phyloP scores from a whole-genome alignment of 345 rosid genomes.

The Syzygium aromaticum region DNA sequence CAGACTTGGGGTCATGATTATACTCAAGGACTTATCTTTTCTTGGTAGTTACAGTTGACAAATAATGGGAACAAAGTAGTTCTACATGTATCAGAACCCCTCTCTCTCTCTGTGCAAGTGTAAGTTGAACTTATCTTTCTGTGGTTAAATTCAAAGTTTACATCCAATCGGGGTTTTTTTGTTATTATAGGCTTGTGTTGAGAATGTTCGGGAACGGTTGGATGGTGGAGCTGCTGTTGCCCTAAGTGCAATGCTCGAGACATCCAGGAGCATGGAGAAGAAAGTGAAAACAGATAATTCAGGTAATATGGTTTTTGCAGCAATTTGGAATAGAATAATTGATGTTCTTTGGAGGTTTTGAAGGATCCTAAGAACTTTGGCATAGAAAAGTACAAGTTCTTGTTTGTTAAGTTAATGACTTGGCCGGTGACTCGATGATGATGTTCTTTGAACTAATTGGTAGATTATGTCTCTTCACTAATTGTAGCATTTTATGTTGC shows the following conservation, averaged over 20 bases:
- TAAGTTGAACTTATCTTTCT: neutral
- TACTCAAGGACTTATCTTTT: neutral
- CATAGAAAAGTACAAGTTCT: neutral
- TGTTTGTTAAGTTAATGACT: neutral
- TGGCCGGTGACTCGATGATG: neutral
- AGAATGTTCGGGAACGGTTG: conserved; percentile 45
- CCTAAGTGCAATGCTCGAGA: conserved; percentile 69
- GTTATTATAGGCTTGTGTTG: conserved; percentile 47
- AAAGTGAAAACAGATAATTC: conserved; percentile 57
- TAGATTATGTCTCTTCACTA: neutral
- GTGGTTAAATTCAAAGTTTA: neutral
- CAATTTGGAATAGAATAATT: neutral
- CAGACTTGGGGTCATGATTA: neutral
- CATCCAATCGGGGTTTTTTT: neutral
- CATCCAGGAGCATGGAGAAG: conserved; percentile 60
- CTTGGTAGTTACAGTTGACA: neutral
- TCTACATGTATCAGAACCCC: neutral
- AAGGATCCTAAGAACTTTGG: neutral
- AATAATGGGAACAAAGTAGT: neutral
- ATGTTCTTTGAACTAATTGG: neutral
- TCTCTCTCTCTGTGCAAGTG: neutral
- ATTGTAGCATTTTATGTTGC: conserved; percentile 12
- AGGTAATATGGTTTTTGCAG: conserved; percentile 27
- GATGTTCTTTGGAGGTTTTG: neutral
- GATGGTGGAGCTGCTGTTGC: conserved; percentile 74